These are phyloP conservation scores for Cyclostephanos invisitatus DNA, from an alignment of 108 stramenopile species.

Conservation along the genomic window DNA sequence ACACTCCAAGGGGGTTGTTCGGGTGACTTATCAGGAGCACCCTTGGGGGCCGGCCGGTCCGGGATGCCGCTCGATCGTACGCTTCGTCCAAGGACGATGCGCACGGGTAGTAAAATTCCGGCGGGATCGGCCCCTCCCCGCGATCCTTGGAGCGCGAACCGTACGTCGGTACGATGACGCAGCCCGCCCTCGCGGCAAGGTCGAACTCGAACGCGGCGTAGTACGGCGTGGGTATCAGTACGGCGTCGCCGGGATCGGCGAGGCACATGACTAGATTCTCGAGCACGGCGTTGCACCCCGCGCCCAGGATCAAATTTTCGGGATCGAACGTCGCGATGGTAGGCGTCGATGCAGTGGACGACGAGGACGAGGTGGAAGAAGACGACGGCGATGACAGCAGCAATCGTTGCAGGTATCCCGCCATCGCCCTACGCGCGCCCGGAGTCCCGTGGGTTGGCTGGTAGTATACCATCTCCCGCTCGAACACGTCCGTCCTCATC, in stretches of 20 bases:
- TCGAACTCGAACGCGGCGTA: slow-evolving; percentile 95
- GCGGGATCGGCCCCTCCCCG: slow-evolving; percentile 28
- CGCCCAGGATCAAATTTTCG: slow-evolving; percentile 72
- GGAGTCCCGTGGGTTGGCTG: slow-evolving; percentile 80
- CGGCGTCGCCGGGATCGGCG: slow-evolving; percentile 83
- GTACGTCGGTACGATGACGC: slow-evolving; percentile 66
- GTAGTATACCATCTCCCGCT: slow-evolving; percentile 80
- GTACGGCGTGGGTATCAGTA: slow-evolving; percentile 89
- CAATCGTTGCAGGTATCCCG: slow-evolving; percentile 58
- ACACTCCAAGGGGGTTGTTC: slow-evolving; percentile 83
- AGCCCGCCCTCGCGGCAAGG: slow-evolving; percentile 71
- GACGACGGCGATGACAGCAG: slow-evolving; percentile 17
- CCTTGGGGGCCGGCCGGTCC: slow-evolving; percentile 52
- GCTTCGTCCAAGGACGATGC: slow-evolving; percentile 62
- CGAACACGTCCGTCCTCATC: slow-evolving; percentile 36
- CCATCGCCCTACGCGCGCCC: slow-evolving; percentile 57
- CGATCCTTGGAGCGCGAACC: slow-evolving; percentile 31
- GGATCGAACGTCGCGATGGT: slow-evolving; percentile 45
- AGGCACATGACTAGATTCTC: slow-evolving; percentile 84
- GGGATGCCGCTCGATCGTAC: slow-evolving; percentile 43
- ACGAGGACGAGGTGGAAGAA: not conserved
- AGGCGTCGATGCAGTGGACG: slow-evolving; percentile 18
- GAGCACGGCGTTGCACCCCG: slow-evolving; percentile 88
- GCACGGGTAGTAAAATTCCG: slow-evolving; percentile 71
- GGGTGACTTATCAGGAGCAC: slow-evolving; percentile 81